These are phyloP conservation scores for Cercospora sesami DNA, from an alignment of 2,329 filamentous ascomycete species.

Conservation along the genomic window DNA sequence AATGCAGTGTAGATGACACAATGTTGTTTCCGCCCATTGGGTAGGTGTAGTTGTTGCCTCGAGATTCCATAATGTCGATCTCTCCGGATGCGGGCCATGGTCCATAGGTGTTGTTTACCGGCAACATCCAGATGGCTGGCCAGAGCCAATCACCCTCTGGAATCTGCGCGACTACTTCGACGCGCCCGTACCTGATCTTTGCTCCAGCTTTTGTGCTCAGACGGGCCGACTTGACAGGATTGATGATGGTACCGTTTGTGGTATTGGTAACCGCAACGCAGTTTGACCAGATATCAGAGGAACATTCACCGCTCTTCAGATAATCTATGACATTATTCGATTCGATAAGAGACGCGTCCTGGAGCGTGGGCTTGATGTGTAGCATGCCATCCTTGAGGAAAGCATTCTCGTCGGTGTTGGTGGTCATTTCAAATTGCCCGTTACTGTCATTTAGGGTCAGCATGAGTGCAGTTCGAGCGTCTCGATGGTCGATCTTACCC, in stretches of 20 bases:
- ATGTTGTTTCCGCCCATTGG: slow-evolving; percentile 77
- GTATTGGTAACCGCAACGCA: slow-evolving; percentile 74
- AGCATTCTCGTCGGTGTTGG: slow-evolving; percentile 69
- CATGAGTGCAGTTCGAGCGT: not conserved
- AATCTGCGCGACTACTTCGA: slow-evolving; percentile 76
- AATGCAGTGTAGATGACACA: slow-evolving; percentile 75
- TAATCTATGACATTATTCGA: slow-evolving; percentile 69
- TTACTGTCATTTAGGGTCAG: slow-evolving; percentile 54
- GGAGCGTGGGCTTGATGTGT: slow-evolving; percentile 74
- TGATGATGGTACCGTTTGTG: slow-evolving; percentile 74
- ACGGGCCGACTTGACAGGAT: slow-evolving; percentile 74
- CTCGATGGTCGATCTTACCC: slow-evolving; percentile 57
- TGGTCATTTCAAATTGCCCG: slow-evolving; percentile 78
- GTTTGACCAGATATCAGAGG: slow-evolving; percentile 58
- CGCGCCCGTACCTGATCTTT: slow-evolving; percentile 74
- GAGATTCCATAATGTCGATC: slow-evolving; percentile 78
- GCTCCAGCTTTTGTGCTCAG: slow-evolving; percentile 72
- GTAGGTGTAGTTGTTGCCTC: slow-evolving; percentile 80
- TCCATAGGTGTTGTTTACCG: slow-evolving; percentile 69
- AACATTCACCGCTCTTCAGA: slow-evolving; percentile 65
- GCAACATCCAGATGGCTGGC: slow-evolving; percentile 92
- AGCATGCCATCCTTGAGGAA: slow-evolving; percentile 69
- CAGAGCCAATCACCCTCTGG: slow-evolving; percentile 82
- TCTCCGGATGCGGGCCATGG: slow-evolving; percentile 77
- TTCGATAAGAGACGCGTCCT: slow-evolving; percentile 66